These are phyloP conservation scores for Pleomassaria siparia DNA, from an alignment of 2,329 filamentous ascomycete species.

Conservation along the genomic window DNA sequence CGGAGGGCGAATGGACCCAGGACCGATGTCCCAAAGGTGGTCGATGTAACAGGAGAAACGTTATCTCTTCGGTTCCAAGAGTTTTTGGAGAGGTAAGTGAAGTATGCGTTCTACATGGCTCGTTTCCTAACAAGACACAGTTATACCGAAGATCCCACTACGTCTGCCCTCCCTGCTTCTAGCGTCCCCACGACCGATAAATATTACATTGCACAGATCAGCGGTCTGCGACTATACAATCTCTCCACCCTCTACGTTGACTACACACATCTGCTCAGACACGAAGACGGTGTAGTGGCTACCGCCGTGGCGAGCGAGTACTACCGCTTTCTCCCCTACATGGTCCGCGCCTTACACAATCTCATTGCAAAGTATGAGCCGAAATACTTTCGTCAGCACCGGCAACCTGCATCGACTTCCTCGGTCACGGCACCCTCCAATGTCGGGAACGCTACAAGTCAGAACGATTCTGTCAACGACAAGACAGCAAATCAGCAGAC, in stretches of 20 bases:
- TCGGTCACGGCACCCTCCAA: slow-evolving; percentile 70
- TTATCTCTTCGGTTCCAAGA: slow-evolving; percentile 76
- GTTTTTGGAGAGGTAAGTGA: slow-evolving; percentile 72
- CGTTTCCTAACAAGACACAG: slow-evolving; percentile 29
- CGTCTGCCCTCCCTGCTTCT: slow-evolving; percentile 65
- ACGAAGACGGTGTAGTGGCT: slow-evolving; percentile 77
- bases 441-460: slow-evolving; percentile 59
- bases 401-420: slow-evolving; percentile 75
- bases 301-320: slow-evolving; percentile 87
- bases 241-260: slow-evolving; percentile 88
- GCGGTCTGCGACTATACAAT: slow-evolving; percentile 70
- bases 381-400: slow-evolving; percentile 88
- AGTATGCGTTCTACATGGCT: neutral
- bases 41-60: slow-evolving; percentile 73
- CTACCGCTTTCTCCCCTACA: slow-evolving; percentile 91
- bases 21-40: slow-evolving; percentile 67
- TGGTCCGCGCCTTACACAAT: slow-evolving; percentile 85
- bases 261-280: slow-evolving; percentile 77
- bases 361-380: slow-evolving; percentile 94
- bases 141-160: slow-evolving; percentile 69
- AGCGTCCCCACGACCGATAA: slow-evolving; percentile 75
- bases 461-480: slow-evolving; percentile 59
- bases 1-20: slow-evolving; percentile 48
- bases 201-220: slow-evolving; percentile 83
- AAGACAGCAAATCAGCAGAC: slow-evolving; percentile 92